A percentile compares a stretch with the other conserved stretches of the same genome.
phyloP scores from a whole-genome alignment of 306 rosid species.

The Crataegus laevigata region DNA sequence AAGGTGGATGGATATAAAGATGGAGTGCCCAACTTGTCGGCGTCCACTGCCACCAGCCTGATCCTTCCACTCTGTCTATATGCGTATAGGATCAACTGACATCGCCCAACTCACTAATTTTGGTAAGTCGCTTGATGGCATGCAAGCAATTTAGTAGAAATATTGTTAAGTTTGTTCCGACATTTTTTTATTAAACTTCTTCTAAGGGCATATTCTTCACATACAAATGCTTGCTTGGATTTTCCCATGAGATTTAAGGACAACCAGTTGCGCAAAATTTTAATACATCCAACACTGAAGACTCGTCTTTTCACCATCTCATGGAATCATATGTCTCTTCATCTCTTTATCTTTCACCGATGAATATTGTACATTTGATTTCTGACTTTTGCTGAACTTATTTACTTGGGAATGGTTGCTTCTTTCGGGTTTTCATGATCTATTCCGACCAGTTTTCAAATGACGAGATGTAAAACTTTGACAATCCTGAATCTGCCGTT shows the following conservation, averaged over 20 bases:
- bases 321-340: not conserved
- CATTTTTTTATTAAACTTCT: not conserved
- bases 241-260: not conserved
- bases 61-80: slow-evolving; percentile 32
- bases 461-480: not conserved
- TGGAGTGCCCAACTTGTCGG: slow-evolving; percentile 99
- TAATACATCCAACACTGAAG: not conserved
- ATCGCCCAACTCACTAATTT: slow-evolving; percentile 38
- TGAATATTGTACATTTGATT: not conserved
- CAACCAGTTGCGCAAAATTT: slow-evolving; percentile 1
- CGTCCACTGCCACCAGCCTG: slow-evolving; percentile 87
- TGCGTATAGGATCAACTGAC: slow-evolving; percentile 45
- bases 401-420: not conserved
- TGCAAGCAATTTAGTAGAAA: slow-evolving; percentile 8
- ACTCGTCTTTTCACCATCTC: not conserved
- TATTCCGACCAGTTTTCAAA: not conserved
- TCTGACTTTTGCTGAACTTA: not conserved
- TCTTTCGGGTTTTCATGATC: not conserved
- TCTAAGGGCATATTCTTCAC: not conserved
- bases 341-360: not conserved
- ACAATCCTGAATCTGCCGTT: not conserved
- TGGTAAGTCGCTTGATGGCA: slow-evolving; percentile 31
- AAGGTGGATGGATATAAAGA: slow-evolving; percentile 99
- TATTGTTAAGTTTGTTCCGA: not conserved
- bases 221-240: slow-evolving; percentile 12